Evolutionary conservation across 2,329 filamentous ascomycete genomes (phyloP).

Genomic region (Epichloe brachyelytri): DNA sequence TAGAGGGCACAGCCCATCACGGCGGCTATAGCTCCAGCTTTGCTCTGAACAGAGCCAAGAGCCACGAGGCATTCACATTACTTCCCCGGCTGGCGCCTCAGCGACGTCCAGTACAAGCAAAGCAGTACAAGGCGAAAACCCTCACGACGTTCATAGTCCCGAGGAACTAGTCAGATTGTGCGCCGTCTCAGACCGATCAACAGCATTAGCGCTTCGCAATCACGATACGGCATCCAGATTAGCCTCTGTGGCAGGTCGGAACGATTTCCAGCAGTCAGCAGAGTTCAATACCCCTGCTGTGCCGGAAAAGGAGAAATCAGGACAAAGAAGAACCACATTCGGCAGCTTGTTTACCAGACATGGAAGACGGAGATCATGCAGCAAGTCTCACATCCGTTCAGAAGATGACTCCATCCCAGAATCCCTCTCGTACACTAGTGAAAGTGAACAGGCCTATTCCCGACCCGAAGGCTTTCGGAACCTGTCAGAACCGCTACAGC

Average conservation of each 20-base stretch:
- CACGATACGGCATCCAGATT: slow-evolving; percentile 1
- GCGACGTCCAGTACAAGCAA: background rate
- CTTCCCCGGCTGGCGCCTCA: slow-evolving; percentile 7
- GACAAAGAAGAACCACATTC: background rate
- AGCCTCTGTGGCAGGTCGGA: background rate
- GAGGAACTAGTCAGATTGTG: background rate
- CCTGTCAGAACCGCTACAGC: background rate
- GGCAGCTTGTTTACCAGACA: slow-evolving; percentile 1
- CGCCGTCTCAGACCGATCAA: background rate
- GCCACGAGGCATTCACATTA: slow-evolving; percentile 11
- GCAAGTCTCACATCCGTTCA: background rate
- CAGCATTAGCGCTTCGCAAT: slow-evolving; percentile 1
- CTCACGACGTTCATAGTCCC: background rate
- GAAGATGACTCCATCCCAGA: background rate
- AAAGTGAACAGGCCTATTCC: background rate
- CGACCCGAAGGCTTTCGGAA: background rate
- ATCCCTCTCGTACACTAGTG: background rate
- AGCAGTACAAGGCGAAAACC: background rate
- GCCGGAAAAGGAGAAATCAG: background rate
- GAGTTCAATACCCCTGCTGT: background rate
- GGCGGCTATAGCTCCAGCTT: slow-evolving; percentile 11
- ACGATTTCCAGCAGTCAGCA: background rate
- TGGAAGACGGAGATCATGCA: background rate
- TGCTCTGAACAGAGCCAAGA: slow-evolving; percentile 11
- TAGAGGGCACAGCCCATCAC: background rate